Conservation (phyloP, 1,284 basidiomycete genomes). For the Boletus sp. region DNA sequence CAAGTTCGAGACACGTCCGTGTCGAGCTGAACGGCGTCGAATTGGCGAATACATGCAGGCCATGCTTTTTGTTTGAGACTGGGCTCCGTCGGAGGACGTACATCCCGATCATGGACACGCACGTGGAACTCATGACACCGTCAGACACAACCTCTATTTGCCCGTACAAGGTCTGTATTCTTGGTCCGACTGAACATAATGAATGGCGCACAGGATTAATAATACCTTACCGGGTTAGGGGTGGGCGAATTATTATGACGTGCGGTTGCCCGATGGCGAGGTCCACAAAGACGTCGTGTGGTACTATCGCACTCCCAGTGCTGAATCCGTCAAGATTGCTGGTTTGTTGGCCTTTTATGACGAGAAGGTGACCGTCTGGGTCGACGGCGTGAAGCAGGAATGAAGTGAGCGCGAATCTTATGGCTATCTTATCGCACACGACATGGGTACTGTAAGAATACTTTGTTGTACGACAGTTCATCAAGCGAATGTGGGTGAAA, state of each 20-base stretch:
- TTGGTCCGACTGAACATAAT: not conserved
- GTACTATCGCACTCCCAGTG: conserved; percentile 55
- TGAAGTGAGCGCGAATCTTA: conserved; percentile 8
- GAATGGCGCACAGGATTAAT: not conserved
- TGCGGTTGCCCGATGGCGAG: conserved; percentile 44
- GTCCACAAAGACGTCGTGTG: conserved; percentile 51
- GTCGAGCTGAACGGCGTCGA: conserved; percentile 59
- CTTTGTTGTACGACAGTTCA: conserved; percentile 13
- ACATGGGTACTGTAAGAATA: not conserved
- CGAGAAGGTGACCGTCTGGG: conserved; percentile 61
- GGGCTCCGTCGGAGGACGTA: conserved; percentile 54
- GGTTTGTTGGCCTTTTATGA: conserved; percentile 61
- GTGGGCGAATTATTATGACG: conserved; percentile 54
- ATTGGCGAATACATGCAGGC: conserved; percentile 53
- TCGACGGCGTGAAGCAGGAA: conserved; percentile 53
- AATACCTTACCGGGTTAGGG: conserved; percentile 45
- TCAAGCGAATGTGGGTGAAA: too few species aligned
- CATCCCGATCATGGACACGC: conserved; percentile 55
- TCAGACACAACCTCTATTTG: conserved; percentile 48
- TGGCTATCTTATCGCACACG: not conserved
- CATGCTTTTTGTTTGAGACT: conserved; percentile 58
- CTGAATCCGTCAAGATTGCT: conserved; percentile 47
- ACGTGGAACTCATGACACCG: conserved; percentile 46
- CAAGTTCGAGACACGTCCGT: conserved; percentile 57
- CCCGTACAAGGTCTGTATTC: conserved; percentile 56